These are phyloP conservation scores for Sphaerulina populicola DNA, from an alignment of 2,329 filamentous ascomycete species.

Conservation along the genomic window DNA sequence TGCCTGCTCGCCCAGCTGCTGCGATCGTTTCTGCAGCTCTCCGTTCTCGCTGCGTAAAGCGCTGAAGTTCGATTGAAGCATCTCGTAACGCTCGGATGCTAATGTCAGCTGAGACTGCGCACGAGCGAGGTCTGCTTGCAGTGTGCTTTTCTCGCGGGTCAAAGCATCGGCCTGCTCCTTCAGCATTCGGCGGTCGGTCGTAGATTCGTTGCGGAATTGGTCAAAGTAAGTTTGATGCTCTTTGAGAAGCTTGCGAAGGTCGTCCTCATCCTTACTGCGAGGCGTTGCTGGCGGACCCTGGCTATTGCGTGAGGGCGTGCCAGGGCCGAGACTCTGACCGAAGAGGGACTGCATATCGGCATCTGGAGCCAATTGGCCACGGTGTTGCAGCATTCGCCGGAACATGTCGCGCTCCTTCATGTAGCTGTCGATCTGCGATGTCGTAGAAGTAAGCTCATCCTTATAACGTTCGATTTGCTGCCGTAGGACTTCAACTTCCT, in stretches of 20 bases:
- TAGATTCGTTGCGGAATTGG: slow-evolving; percentile 75
- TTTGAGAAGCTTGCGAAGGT: slow-evolving; percentile 69
- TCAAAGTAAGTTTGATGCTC: slow-evolving; percentile 88
- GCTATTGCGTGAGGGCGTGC: slow-evolving; percentile 38
- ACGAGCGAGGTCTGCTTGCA: slow-evolving; percentile 75
- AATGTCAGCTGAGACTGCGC: slow-evolving; percentile 72
- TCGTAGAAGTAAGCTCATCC: slow-evolving; percentile 75
- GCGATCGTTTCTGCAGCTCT: slow-evolving; percentile 75
- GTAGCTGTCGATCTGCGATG: slow-evolving; percentile 80
- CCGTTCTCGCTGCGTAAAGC: slow-evolving; percentile 76
- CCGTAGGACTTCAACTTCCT: slow-evolving; percentile 63
- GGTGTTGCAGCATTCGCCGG: slow-evolving; percentile 80
- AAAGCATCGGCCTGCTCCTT: slow-evolving; percentile 77
- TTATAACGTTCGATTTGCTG: slow-evolving; percentile 68
- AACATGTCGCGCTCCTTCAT: slow-evolving; percentile 97
- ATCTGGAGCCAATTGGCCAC: slow-evolving; percentile 51
- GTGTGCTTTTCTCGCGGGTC: slow-evolving; percentile 68
- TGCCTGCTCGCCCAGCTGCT: slow-evolving; percentile 67
- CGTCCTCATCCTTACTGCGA: slow-evolving; percentile 51
- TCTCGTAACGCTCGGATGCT: slow-evolving; percentile 74
- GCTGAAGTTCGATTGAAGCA: slow-evolving; percentile 79
- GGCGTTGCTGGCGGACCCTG: slow-evolving; percentile 39
- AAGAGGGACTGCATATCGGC: slow-evolving; percentile 60
- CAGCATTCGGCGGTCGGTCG: slow-evolving; percentile 69
- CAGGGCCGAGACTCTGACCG: slow-evolving; percentile 56